phyloP scores from a whole-genome alignment of 2,329 filamentous ascomycete genomes.

The Phyllosticta citribraziliensis region DNA sequence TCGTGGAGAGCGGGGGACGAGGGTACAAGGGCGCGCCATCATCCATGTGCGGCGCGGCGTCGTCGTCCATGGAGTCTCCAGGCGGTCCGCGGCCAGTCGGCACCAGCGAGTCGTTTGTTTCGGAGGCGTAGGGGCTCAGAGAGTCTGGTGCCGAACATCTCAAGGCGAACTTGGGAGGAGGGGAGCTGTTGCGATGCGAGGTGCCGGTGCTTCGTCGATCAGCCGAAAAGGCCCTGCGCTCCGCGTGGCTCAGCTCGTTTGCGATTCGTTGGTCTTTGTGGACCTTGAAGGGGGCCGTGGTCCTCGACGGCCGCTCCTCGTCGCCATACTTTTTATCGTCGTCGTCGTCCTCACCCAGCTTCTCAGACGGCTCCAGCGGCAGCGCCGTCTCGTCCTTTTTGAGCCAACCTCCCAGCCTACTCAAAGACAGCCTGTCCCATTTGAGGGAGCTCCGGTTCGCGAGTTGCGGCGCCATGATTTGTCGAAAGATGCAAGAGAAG shows the following conservation, averaged over 20 bases:
- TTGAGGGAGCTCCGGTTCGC: constrained; percentile 15
- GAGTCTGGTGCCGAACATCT: constrained; percentile 32
- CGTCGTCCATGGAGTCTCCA: constrained; percentile 19
- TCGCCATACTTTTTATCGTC: constrained; percentile 11
- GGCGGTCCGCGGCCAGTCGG: neutral
- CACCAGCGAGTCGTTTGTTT: constrained; percentile 10
- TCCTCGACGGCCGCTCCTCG: constrained; percentile 33
- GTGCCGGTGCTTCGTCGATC: constrained; percentile 32
- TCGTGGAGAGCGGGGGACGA: constrained; percentile 17
- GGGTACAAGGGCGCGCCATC: constrained; percentile 2
- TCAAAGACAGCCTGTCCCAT: constrained; percentile 28
- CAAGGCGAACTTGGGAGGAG: constrained; percentile 26
- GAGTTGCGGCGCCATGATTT: constrained; percentile 1
- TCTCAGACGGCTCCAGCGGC: constrained; percentile 13
- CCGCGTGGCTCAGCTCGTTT: constrained; percentile 51
- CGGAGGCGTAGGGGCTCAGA: constrained; percentile 19
- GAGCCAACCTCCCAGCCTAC: constrained; percentile 32
- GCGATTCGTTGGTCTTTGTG: neutral
- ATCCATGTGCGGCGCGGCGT: constrained; percentile 20
- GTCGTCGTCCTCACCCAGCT: constrained; percentile 15
- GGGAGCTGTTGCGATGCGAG: constrained; percentile 35
- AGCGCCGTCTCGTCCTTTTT: constrained; percentile 28
- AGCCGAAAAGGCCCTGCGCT: constrained; percentile 56
- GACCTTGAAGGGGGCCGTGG: constrained; percentile 48
- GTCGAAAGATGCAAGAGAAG: neutral